Evolutionary conservation across 768 basidiomycete species (phyloP).

Genomic region (Auricularia heimuer): DNA sequence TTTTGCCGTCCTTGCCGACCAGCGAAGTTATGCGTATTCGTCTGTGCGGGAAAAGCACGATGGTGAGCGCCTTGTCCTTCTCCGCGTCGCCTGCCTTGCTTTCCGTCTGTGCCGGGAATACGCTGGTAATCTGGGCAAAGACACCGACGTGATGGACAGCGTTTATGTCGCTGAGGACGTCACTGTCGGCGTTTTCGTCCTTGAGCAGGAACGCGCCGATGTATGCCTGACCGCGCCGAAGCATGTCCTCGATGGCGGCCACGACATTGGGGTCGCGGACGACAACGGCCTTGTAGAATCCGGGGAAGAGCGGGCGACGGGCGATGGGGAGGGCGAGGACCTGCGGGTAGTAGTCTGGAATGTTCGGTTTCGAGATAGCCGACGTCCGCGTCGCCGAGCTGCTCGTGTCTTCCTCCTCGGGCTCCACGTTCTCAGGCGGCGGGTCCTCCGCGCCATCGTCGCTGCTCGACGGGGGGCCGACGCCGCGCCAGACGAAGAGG

Average conservation of each 20-base stretch:
- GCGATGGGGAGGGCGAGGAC: conserved; percentile 93
- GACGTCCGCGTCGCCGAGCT: conserved; percentile 12
- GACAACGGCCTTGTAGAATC: conserved; percentile 97
- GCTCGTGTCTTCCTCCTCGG: not conserved
- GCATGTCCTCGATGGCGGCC: conserved; percentile 90
- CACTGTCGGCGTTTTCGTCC: conserved; percentile 86
- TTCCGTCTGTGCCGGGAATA: conserved; percentile 56
- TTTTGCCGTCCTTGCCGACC: conserved; percentile 43
- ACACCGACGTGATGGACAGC: conserved; percentile 90
- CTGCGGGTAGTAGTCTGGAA: conserved; percentile 88
- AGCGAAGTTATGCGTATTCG: conserved; percentile 83
- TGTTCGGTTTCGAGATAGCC: conserved; percentile 73
- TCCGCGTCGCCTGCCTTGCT: conserved; percentile 20
- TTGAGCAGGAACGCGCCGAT: conserved; percentile 94
- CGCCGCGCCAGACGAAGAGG: not conserved
- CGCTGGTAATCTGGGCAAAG: conserved; percentile 93
- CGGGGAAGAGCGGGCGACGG: conserved; percentile 89
- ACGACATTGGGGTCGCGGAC: conserved; percentile 86
- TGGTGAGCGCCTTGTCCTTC: conserved; percentile 85
- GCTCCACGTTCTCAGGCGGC: not conserved
- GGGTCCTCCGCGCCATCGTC: not conserved
- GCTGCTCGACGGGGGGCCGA: not conserved
- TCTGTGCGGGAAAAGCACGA: conserved; percentile 88
- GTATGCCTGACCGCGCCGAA: conserved; percentile 94
- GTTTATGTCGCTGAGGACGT: conserved; percentile 80